Evolutionary conservation across 768 basidiomycete genomes (phyloP), one percentile per base, ranked within the genome.

Genomic region (Leucocoprinus sp.): DNA sequence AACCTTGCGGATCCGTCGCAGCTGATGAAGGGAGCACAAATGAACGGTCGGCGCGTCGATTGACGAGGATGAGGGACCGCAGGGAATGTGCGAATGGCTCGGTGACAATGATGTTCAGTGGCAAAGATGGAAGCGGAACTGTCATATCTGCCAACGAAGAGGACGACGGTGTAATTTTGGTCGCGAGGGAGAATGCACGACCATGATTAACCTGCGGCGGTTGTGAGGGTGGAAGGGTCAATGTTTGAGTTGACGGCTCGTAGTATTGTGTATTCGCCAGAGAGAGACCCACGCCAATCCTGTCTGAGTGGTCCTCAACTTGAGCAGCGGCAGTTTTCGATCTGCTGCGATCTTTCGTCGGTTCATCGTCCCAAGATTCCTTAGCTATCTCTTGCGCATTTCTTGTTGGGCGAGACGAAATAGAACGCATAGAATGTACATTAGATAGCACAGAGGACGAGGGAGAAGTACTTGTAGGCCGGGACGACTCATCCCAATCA

Each of bases 341-440:
- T 15, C 82, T 72, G 27, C 84, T 66, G 52, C 72, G 75, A 14
- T 80, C 87, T 54, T 88, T 88, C 0, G 84, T 84, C 23, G 82
- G 83, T 49, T 86, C 84, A 23, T 84, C 70, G 52, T 89, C 87
- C 85, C 85, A 88, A n/a, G 70, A 58, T 55, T 88, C 87, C 55
- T 84, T 87, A 8, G 67, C 55, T 0, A 71, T 60, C 34, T 66
- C 70, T 41, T 63, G 48, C 3, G 49, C 34, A 27, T 42, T 28
- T 53, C 49, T 15, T 5, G 51, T 39, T 21, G 45, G 18, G 31
- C 43, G 21, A 22, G 42, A 28, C n/a, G 57, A 27, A 9, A 54
- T 23, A 8, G 52, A 43, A 11, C 48, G 37, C 19, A 45, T 29
- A 21, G 51, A 42, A 8, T 17, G 22, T 12, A 38, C 37, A 18